Evolutionary conservation across 225 moss, liverwort and hornwort genomes (phyloP).

Genomic region (Bryoerythrophyllum caledonicum): DNA sequence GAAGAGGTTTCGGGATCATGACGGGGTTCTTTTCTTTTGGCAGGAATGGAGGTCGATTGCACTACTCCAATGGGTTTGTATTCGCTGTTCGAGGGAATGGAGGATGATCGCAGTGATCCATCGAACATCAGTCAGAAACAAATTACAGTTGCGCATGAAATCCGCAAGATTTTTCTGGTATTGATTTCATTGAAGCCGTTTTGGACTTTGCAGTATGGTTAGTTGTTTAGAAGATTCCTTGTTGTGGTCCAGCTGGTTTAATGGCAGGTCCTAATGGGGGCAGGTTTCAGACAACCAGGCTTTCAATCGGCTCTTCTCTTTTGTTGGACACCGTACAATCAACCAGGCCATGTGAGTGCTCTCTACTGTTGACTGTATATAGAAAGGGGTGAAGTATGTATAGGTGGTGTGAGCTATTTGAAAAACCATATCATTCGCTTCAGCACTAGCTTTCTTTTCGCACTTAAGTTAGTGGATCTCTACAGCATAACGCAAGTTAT

Average conservation of each 20-base stretch:
- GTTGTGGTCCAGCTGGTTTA: conserved; percentile 2
- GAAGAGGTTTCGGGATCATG: not conserved
- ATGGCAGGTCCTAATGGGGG: too few relatives aligned
- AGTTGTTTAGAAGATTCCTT: not conserved
- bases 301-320: conserved; percentile 76
- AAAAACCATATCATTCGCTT: conserved; percentile 1
- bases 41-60: conserved; percentile 53
- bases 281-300: conserved; percentile 87
- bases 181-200: not conserved
- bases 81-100: conserved; percentile 61
- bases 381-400: not conserved
- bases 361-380: conserved; percentile 22
- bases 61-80: conserved; percentile 51
- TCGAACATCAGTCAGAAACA: conserved; percentile 54
- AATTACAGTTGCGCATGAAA: conserved; percentile 82
- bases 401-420: not conserved
- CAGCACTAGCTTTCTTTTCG: not conserved
- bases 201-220: not conserved
- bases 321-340: conserved; percentile 74
- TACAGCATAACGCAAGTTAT: not conserved
- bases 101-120: conserved; percentile 62
- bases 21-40: not conserved
- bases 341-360: conserved; percentile 74
- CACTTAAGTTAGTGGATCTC: not conserved
- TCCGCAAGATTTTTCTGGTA: conserved; percentile 88